These are phyloP conservation scores for Bipolaris bicolor DNA, from an alignment of 2,329 filamentous ascomycete genomes.

Conservation along the genomic window DNA sequence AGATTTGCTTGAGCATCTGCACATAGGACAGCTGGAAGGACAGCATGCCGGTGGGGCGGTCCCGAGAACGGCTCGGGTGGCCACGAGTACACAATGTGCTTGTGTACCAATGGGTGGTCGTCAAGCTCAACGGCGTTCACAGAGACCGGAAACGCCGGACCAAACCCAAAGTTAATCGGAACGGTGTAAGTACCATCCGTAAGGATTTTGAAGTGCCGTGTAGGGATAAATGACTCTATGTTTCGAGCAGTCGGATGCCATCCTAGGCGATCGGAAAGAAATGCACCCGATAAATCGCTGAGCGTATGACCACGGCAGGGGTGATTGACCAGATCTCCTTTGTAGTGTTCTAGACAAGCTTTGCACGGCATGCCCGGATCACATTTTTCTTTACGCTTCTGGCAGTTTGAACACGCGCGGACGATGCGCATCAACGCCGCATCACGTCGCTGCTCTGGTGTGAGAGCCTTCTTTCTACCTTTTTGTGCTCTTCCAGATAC, in stretches of 20 bases:
- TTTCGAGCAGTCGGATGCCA: slow-evolving; percentile 46
- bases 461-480: slow-evolving; percentile 44
- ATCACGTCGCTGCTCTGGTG: slow-evolving; percentile 40
- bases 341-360: slow-evolving; percentile 48
- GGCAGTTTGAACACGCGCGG: slow-evolving; percentile 46
- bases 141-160: slow-evolving; percentile 32
- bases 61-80: slow-evolving; percentile 31
- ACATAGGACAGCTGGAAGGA: slow-evolving; percentile 45
- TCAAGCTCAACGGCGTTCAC: slow-evolving; percentile 37
- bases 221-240: slow-evolving; percentile 33
- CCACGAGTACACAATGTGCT: slow-evolving; percentile 49
- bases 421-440: slow-evolving; percentile 48
- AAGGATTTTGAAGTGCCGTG: slow-evolving; percentile 22
- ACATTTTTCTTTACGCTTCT: slow-evolving; percentile 46
- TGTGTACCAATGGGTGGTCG: slow-evolving; percentile 32
- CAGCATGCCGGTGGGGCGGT: slow-evolving; percentile 33
- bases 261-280: slow-evolving; percentile 41
- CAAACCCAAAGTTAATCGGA: slow-evolving; percentile 45
- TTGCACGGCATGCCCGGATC: slow-evolving; percentile 50
- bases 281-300: slow-evolving; percentile 34
- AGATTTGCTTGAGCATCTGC: slow-evolving; percentile 27
- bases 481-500: slow-evolving; percentile 33
- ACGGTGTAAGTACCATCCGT: slow-evolving; percentile 35
- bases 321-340: slow-evolving; percentile 43
- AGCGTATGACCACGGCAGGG: slow-evolving; percentile 47